Evolutionary conservation across 768 basidiomycete species (phyloP).

Genomic region (Saitozyma podzolica): DNA sequence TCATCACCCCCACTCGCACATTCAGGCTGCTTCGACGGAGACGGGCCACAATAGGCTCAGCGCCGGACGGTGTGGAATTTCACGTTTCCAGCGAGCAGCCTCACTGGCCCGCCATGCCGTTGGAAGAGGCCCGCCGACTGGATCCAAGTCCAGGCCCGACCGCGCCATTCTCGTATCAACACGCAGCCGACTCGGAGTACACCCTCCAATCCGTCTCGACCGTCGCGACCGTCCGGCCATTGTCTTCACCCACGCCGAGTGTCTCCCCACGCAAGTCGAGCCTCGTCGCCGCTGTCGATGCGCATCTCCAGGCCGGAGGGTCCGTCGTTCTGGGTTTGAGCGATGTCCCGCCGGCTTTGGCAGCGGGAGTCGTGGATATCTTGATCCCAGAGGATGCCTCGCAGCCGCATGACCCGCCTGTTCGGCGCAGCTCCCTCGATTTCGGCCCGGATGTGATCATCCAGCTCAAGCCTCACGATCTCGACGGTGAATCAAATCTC

Average conservation of each 20-base stretch:
- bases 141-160: slow-evolving; percentile 9
- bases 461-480: slow-evolving; percentile 3
- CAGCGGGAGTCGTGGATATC: slow-evolving; percentile 6
- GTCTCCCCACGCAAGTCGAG: slow-evolving; percentile 21
- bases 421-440: slow-evolving; percentile 35
- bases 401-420: slow-evolving; percentile 38
- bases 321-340: slow-evolving; percentile 14
- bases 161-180: slow-evolving; percentile 35
- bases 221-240: slow-evolving; percentile 24
- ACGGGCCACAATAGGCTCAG: slow-evolving; percentile 16
- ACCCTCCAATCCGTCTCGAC: slow-evolving; percentile 40
- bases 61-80: slow-evolving; percentile 9
- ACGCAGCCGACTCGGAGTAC: slow-evolving; percentile 26
- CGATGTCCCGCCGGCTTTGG: slow-evolving; percentile 8
- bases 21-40: slow-evolving; percentile 5
- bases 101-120: slow-evolving; percentile 32
- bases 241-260: slow-evolving; percentile 23
- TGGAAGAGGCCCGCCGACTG: slow-evolving; percentile 23
- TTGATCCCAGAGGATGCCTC: slow-evolving; percentile 30
- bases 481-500: slow-evolving; percentile 9
- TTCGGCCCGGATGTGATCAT: slow-evolving; percentile 7
- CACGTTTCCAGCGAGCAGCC: slow-evolving; percentile 9
- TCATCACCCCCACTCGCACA: not conserved
- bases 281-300: slow-evolving; percentile 2
- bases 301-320: not conserved